Conservation (phyloP, 495 filamentous ascomycete species). For the Penicillium simplicissimum region DNA sequence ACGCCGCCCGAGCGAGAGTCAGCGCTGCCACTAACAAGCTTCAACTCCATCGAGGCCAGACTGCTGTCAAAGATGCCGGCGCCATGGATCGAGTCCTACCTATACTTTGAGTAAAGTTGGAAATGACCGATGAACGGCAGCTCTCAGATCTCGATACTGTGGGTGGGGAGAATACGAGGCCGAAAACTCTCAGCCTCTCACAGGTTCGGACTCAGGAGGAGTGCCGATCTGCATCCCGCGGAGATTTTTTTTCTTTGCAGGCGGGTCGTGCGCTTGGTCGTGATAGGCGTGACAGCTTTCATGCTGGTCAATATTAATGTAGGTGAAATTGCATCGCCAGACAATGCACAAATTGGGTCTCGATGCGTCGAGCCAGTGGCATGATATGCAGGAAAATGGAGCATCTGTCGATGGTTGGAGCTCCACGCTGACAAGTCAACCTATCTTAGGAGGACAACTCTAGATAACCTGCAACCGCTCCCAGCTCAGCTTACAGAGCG, state of each 20-base stretch:
- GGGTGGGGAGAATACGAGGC: not conserved
- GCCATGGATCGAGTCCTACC: not conserved
- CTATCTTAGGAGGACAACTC: too few relatives aligned
- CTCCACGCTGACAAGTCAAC: not conserved
- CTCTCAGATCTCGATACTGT: not conserved
- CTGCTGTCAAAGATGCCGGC: not conserved
- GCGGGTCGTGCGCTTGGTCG: not conserved
- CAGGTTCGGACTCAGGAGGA: not conserved
- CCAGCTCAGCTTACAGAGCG: too few relatives aligned
- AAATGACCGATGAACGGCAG: not conserved
- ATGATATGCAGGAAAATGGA: not conserved
- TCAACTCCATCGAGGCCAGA: not conserved
- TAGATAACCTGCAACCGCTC: too few relatives aligned
- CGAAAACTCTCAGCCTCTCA: not conserved
- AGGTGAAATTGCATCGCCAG: not conserved
- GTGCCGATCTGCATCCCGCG: not conserved
- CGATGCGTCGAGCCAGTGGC: not conserved
- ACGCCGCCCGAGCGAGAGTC: not conserved
- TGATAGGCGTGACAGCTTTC: slow-evolving; percentile 8
- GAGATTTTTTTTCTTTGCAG: not conserved
- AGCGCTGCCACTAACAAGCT: not conserved
- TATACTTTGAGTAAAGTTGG: not conserved
- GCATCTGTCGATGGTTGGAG: not conserved
- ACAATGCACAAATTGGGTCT: not conserved
- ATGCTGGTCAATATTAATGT: slow-evolving; percentile 6